A percentile compares a stretch with the other conserved stretches of the same genome.
Conservation (phyloP, 1,139 yeast species). For the Debaryomycetaceae sp. region DNA sequence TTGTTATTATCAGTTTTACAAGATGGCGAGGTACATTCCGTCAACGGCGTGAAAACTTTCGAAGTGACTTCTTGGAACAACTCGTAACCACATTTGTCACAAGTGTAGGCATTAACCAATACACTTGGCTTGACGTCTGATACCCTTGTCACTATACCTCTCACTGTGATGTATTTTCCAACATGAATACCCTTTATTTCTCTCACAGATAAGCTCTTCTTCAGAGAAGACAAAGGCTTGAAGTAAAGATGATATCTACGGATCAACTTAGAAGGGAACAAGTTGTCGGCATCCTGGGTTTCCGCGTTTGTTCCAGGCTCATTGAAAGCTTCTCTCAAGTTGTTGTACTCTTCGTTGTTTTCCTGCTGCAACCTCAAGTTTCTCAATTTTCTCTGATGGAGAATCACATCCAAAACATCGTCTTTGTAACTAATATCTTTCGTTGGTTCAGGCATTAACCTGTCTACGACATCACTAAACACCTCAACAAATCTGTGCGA, state of each 20-base stretch:
- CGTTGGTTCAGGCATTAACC: conserved; percentile 79
- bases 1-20: conserved; percentile 77
- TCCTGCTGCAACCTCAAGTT: conserved; percentile 74
- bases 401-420: conserved; percentile 88
- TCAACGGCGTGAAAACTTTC: conserved; percentile 78
- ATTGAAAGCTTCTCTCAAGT: conserved; percentile 35
- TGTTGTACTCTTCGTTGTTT: conserved; percentile 49
- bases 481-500: conserved; percentile 78
- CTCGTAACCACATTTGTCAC: conserved; percentile 97
- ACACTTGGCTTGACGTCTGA: conserved; percentile 95
- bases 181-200: conserved; percentile 80
- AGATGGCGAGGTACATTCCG: conserved; percentile 79
- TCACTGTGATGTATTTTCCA: conserved; percentile 83
- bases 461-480: conserved; percentile 72
- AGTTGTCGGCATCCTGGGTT: conserved; percentile 27
- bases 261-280: conserved; percentile 83
- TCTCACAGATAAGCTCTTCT: conserved; percentile 78
- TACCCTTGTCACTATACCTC: conserved; percentile 94
- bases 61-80: conserved; percentile 92
- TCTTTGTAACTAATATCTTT: conserved; percentile 75
- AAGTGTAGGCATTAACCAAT: conserved; percentile 89
- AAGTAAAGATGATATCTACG: conserved; percentile 86
- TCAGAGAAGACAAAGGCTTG: conserved; percentile 61
- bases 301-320: conserved; percentile 15
- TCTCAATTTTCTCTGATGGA: conserved; percentile 83